A percentile compares a stretch with the other conserved stretches of the same genome.
phyloP scores from a whole-genome alignment of 2,329 filamentous ascomycete species.

The Hypoxylon sp. region DNA sequence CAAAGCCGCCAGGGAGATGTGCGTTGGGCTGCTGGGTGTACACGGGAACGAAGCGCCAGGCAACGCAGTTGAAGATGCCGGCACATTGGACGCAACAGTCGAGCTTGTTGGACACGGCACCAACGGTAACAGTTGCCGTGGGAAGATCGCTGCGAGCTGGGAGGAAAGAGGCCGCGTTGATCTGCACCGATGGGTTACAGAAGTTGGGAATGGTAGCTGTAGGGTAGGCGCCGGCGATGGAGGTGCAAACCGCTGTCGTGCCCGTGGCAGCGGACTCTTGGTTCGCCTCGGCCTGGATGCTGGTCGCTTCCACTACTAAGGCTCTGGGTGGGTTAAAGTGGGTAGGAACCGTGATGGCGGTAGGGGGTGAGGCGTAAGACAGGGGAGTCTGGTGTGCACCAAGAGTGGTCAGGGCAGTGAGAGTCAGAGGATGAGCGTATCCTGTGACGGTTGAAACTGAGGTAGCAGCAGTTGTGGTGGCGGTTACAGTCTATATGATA shows the following conservation, averaged over 20 bases:
- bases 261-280: neutral
- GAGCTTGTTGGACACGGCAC: slow-evolving; percentile 51
- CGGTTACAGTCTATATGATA: slow-evolving; percentile 28
- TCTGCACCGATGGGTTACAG: slow-evolving; percentile 51
- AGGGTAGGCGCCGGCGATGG: slow-evolving; percentile 48
- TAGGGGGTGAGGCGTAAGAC: slow-evolving; percentile 49
- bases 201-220: slow-evolving; percentile 52
- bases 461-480: slow-evolving; percentile 16
- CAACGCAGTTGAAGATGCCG: slow-evolving; percentile 53
- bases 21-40: slow-evolving; percentile 44
- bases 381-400: slow-evolving; percentile 47
- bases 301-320: slow-evolving; percentile 52
- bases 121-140: slow-evolving; percentile 49
- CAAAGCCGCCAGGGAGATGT: slow-evolving; percentile 51
- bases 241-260: slow-evolving; percentile 43
- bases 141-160: slow-evolving; percentile 31
- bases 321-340: slow-evolving; percentile 3
- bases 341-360: slow-evolving; percentile 48
- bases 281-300: slow-evolving; percentile 6
- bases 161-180: slow-evolving; percentile 48
- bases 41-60: slow-evolving; percentile 52
- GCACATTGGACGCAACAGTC: slow-evolving; percentile 53
- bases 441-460: slow-evolving; percentile 49
- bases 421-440: slow-evolving; percentile 52
- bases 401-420: slow-evolving; percentile 46